Evolutionary conservation across 352 stramenopile species (phyloP), one percentile per base, ranked within the genome.

Genomic region (Thalassiosira livingstoniorum): DNA sequence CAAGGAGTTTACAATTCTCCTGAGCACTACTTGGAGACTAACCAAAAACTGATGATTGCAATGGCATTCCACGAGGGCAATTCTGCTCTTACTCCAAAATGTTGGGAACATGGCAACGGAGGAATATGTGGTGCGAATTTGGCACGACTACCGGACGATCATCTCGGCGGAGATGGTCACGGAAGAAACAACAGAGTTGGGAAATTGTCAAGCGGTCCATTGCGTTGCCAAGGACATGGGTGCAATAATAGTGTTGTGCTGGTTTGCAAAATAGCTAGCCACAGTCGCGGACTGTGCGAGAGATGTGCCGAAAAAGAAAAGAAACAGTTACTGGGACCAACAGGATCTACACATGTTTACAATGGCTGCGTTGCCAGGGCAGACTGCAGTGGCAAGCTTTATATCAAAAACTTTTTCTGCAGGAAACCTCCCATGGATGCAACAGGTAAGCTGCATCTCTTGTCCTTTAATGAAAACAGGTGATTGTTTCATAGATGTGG

Each of bases 61-160:
- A 97, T 97, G 94, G 96, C 94, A 0, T 97, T 97, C 82, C 82
- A 94, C 1, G 94, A 97, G 82, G 94, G 94, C 2, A 93, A 96
- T 85, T 94, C 95, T 55, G 92, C 94, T 15, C 80, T 97, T 25
- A 79, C 95, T 7, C 94, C 94, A 0, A 88, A 95, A 63, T 97
- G 94, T 62, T 92, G 91, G 0, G 78, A 90, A 23, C 66, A 55
- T 27, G 89, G 88, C 23, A 82, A 84, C 13, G 91, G 93, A 37
- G 94, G 93, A 62, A 61, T 88, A 1, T 96, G 93, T 68, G 92
- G 95, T 34, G 91, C 94, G 42, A 85, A 92, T 2, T 81, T 96
- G 29, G 94, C 90, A 81, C 94, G 91, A 4, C 90, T 96, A 31
- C 65, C 75, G 29, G 75, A 83, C 32, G 34, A 60, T 2, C n/a